Evolutionary conservation across 352 stramenopile species (phyloP), one percentile per base, ranked within the genome.

Genomic region (Globisporangium parvum): DNA sequence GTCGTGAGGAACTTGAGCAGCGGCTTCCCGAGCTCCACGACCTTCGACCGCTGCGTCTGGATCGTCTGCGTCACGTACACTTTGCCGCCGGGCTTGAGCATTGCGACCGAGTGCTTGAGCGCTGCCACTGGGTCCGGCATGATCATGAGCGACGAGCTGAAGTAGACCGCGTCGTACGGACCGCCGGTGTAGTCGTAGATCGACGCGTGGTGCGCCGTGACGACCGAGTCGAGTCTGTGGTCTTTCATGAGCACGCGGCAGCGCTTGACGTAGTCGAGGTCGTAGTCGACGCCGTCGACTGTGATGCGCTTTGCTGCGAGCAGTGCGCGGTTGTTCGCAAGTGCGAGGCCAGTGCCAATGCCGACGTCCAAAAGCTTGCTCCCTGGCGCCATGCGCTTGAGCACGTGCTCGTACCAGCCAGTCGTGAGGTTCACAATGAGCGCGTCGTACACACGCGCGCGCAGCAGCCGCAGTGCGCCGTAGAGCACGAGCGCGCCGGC

Each of bases 41-140:
- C 46, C 61, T 67, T 76, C 44, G 77, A 91, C 44, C 68, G 71
- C 51, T 68, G 59, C 28, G 80, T 91, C 71, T 97, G 91, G 72
- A 96, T 96, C 28, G 91, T 97, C 63, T 97, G 89, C 39, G 91
- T 97, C 45, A 96, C 79, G 73, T 95, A 96, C 54, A 61, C 55
- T 15, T 61, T 61, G 14, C 85, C 86, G 28, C 63, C 66, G 26
- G 72, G 69, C 55, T 77, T 73, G 10, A 96, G 63, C 63, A 96
- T 88, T 37, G 50, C 49, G 10, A 71, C 64, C 1, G 69, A 79
- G 47, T 92, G 78, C 14, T 75, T 63, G 23, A 97, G 76, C 50
- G 91, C 91, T 53, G 79, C 66, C 20, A 91, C 77, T 0, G 88
- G 83, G 67, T 97, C 86, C 2, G 91, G 91, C 67, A 97, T 91